Base-by-base conservation (phyloP, 139 green algal species). In the Chlorokybus atmophyticus region DNA sequence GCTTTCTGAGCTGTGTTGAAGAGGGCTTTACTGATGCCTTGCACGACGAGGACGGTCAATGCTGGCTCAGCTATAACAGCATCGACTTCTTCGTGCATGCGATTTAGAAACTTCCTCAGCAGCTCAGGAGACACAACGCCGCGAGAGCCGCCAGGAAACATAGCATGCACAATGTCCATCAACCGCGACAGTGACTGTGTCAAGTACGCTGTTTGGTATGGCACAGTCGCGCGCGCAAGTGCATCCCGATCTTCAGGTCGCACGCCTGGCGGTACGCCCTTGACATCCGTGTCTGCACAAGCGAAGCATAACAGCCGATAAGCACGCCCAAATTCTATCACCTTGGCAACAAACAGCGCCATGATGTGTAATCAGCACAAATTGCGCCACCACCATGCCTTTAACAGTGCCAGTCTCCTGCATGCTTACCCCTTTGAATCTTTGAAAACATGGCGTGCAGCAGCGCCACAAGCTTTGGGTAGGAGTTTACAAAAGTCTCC, bases 381-480 rank as follows among this genome's bases (percentile, higher is more conserved):
- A n/a, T n/a, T n/a, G n/a, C n/a, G n/a, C n/a, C n/a, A n/a, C n/a
- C n/a, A n/a, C n/a, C n/a, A n/a, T n/a, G n/a, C n/a, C n/a, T n/a
- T n/a, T n/a, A n/a, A n/a, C n/a, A n/a, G n/a, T n/a, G n/a, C n/a
- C n/a, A n/a, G n/a, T n/a, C n/a, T n/a, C n/a, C n/a, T n/a, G n/a
- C n/a, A n/a, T n/a, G n/a, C n/a, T n/a, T n/a, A n/a, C n/a, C n/a
- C n/a, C n/a, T n/a, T n/a, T n/a, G n/a, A n/a, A n/a, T n/a, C 0
- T 73, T 49, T 3, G 79, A 64, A 1, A 86, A 68, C 6, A 74
- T 66, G 1, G 57, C 54, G 47, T 96, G 84, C 29, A 96, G 30
- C n/a, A 86, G 48, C 0, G 29, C 32, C 3, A 83, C 74, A 39
- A 97, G 75, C 23, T 71, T 68, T 0, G 89, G 85, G 67, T 84